Conservation (phyloP, 495 filamentous ascomycete genomes). For the Neurospora africana region DNA sequence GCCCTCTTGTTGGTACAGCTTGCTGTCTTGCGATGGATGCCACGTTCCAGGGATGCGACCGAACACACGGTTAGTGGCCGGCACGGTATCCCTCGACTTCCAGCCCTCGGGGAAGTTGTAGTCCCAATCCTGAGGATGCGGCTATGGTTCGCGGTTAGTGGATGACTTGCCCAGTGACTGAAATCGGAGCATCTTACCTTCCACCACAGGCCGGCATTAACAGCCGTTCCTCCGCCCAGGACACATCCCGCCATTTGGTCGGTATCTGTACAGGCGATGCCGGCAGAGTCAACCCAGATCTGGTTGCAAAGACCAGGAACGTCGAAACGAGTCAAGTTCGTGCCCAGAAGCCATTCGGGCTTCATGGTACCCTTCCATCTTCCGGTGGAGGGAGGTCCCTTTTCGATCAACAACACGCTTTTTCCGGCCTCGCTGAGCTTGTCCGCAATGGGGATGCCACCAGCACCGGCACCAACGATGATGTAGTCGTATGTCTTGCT, state of each 20-base stretch:
- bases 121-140: slow-evolving; percentile 52
- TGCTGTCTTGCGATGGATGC: slow-evolving; percentile 54
- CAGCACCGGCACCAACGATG: slow-evolving; percentile 53
- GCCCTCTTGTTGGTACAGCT: slow-evolving; percentile 56
- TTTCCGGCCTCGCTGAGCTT: slow-evolving; percentile 51
- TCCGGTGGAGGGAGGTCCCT: slow-evolving; percentile 49
- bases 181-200: slow-evolving; percentile 20
- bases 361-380: slow-evolving; percentile 46
- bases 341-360: slow-evolving; percentile 52
- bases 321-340: slow-evolving; percentile 62
- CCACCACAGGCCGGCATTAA: slow-evolving; percentile 56
- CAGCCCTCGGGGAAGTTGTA: slow-evolving; percentile 65
- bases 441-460: slow-evolving; percentile 53
- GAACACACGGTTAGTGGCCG: slow-evolving; percentile 52
- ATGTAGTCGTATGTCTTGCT: slow-evolving; percentile 54
- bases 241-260: slow-evolving; percentile 66
- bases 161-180: background rate
- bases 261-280: slow-evolving; percentile 56
- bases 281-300: slow-evolving; percentile 51
- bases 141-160: slow-evolving; percentile 8
- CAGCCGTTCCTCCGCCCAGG: slow-evolving; percentile 61
- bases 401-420: slow-evolving; percentile 54
- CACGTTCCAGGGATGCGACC: slow-evolving; percentile 58
- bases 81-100: slow-evolving; percentile 52
- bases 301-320: slow-evolving; percentile 64